Evolutionary conservation across 176 grass and related monocot species (phyloP).

Genomic region (Chrysopogon serrulatus): DNA sequence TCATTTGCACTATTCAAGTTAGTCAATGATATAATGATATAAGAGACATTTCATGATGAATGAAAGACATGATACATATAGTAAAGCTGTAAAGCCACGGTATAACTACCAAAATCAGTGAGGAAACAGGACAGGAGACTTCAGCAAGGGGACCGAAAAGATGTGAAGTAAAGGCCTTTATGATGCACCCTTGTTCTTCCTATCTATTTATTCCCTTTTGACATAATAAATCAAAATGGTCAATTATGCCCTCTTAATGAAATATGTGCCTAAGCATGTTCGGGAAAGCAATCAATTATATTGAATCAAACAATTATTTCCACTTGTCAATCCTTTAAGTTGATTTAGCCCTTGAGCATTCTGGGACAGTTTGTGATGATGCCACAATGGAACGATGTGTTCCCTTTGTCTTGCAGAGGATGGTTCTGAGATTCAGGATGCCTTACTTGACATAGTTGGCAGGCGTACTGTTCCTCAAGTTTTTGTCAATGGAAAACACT

Average conservation of each 20-base stretch:
- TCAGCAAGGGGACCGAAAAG: background rate
- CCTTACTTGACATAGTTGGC: constrained; percentile 44
- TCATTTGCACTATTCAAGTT: background rate
- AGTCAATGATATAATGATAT: background rate
- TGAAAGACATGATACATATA: background rate
- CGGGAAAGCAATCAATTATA: too few species aligned
- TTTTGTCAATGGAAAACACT: constrained; percentile 62
- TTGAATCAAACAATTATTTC: background rate
- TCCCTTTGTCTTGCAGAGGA: constrained; percentile 39
- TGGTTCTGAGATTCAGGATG: constrained; percentile 66
- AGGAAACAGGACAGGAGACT: background rate
- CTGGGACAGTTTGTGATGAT: background rate
- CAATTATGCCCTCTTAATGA: too few species aligned
- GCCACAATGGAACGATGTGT: background rate
- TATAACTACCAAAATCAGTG: background rate
- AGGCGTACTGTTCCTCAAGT: constrained; percentile 68
- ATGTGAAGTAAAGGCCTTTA: background rate
- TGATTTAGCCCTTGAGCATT: background rate
- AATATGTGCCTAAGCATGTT: too few species aligned
- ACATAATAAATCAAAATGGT: background rate
- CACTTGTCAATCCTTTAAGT: background rate
- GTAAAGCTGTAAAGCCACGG: background rate
- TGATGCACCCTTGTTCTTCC: background rate
- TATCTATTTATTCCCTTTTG: background rate
- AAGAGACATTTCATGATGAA: background rate